Conservation (phyloP, 345 rosid genomes). For the Acer saccharum region DNA sequence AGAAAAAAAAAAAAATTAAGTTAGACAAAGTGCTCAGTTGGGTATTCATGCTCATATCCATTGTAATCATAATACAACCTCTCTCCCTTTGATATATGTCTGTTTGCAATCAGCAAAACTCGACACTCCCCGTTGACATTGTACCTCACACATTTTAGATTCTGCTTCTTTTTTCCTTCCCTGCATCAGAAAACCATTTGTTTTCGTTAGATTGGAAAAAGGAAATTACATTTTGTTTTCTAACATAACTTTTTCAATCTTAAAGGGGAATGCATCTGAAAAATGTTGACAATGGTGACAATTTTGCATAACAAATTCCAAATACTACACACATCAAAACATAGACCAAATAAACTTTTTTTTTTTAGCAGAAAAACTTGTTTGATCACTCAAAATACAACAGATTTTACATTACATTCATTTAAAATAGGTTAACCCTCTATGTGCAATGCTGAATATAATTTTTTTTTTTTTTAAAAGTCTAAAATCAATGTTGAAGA, state of each 20-base stretch:
- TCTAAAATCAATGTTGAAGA: background rate
- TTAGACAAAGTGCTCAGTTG: conserved; percentile 94
- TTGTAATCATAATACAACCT: conserved; percentile 92
- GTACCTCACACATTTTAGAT: conserved; percentile 88
- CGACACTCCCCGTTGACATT: conserved; percentile 79
- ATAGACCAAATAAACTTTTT: background rate
- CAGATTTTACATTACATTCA: too few relatives aligned
- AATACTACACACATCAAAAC: background rate
- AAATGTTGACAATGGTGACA: background rate
- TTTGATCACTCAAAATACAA: background rate
- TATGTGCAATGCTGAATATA: background rate
- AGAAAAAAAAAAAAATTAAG: background rate
- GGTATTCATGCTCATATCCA: conserved; percentile 86
- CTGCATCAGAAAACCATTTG: conserved; percentile 43
- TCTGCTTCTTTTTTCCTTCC: conserved; percentile 95
- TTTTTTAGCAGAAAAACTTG: background rate
- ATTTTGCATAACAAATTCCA: background rate
- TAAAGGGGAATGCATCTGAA: background rate
- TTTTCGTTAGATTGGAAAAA: background rate
- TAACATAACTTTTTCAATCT: too few relatives aligned
- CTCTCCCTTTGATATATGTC: conserved; percentile 81
- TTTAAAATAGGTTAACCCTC: background rate
- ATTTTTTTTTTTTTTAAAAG: background rate
- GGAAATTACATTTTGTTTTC: background rate
- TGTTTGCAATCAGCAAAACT: conserved; percentile 83